Evolutionary conservation across 2,329 filamentous ascomycete genomes (phyloP), one percentile per base, ranked within the genome.

Genomic region (Talaromyces sp.): DNA sequence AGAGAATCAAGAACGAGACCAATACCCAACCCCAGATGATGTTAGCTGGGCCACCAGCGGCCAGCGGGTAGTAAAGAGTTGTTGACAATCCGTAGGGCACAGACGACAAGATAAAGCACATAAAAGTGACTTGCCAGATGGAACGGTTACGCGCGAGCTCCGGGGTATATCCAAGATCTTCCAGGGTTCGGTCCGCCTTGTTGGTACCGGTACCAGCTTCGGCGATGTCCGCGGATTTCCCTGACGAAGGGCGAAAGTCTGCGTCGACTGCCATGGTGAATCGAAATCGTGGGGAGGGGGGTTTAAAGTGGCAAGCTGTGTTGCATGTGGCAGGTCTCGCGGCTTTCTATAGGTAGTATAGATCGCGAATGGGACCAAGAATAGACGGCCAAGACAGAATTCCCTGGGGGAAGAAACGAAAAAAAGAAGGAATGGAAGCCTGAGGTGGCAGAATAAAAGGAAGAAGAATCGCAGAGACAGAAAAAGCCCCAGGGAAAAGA

Each of bases 1-100:
- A 77, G 47, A 83, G 71, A 7, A 82, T 84, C 56, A 87, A 80
- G 45, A 86, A 67, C 4, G 82, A 85, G 17, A 87, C 78, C 36
- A 86, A 65, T 13, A 87, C 78, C 84, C 81, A 89, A 40, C 86
- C 86, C 78, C 83, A 89, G 55, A 89, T 72, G 36, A 88, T 79
- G 22, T 85, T 87, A n/a, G 88, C 86, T 32, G 79, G 79, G 66
- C 87, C 84, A 29, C 86, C 86, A 66, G 88, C 84, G 16, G 81
- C 81, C 19, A 89, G 75, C 19, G 83, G 83, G 65, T 87, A 85
- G 70, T 82, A 83, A 58, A 89, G 76, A 0, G 86, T 88, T 2
- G 86, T 88, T n/a, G 77, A 82, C 16, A 88, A 74, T 41, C 85
- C 86, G 60, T 85, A 87, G 0, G 84, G 84, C 6, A 85, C 84